Evolutionary conservation across 2,329 filamentous ascomycete species (phyloP).

Genomic region (Alternaria arborescens): DNA sequence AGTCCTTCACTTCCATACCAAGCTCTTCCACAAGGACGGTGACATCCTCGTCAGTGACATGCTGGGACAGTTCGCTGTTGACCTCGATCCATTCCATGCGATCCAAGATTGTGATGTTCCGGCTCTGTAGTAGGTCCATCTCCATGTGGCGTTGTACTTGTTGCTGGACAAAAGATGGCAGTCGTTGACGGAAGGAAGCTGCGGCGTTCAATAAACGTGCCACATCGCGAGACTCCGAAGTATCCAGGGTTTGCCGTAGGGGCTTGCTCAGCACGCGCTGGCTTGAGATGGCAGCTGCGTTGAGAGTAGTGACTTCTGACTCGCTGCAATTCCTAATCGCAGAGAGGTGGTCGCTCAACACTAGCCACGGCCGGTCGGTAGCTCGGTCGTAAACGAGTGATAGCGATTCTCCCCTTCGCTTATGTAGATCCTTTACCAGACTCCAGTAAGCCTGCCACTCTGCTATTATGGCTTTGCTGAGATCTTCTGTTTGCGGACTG

Average conservation of each 20-base stretch:
- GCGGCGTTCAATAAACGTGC: constrained; percentile 74
- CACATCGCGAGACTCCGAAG: constrained; percentile 56
- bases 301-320: constrained; percentile 78
- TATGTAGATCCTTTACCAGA: constrained; percentile 84
- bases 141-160: constrained; percentile 73
- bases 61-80: constrained; percentile 77
- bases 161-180: constrained; percentile 74
- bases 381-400: constrained; percentile 77
- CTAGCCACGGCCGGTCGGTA: constrained; percentile 79
- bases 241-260: constrained; percentile 45
- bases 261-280: constrained; percentile 28
- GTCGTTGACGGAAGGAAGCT: constrained; percentile 72
- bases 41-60: constrained; percentile 79
- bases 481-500: constrained; percentile 78
- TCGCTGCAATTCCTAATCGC: constrained; percentile 81
- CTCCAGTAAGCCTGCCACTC: constrained; percentile 94
- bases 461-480: constrained; percentile 75
- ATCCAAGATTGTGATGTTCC: constrained; percentile 65
- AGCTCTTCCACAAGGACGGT: constrained; percentile 68
- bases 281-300: constrained; percentile 58
- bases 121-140: constrained; percentile 77
- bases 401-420: constrained; percentile 81
- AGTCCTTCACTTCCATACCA: constrained; percentile 56
- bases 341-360: constrained; percentile 82
- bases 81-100: constrained; percentile 82